phyloP scores from a whole-genome alignment of 805 yeast species.

The Suhomyces prunicola region DNA sequence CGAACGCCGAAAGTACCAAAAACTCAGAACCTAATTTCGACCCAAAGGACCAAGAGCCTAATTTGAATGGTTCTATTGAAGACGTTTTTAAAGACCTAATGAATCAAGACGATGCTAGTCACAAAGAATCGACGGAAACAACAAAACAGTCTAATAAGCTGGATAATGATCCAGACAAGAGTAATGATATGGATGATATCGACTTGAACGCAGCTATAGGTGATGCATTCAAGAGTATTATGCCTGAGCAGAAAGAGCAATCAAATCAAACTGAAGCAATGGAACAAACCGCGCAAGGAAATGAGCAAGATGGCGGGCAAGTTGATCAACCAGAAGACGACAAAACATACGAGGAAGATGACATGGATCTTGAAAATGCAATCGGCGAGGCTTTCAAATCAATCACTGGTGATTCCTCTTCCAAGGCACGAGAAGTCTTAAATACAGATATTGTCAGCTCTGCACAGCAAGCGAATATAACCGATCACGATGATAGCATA shows the following conservation, averaged over 20 bases:
- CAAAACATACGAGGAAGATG: constrained; percentile 1
- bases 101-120: not conserved
- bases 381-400: constrained; percentile 16
- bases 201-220: constrained; percentile 17
- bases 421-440: not conserved
- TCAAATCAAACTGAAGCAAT: not conserved
- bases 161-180: not conserved
- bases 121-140: not conserved
- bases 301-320: not conserved
- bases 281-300: not conserved
- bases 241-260: constrained; percentile 3
- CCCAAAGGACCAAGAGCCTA: not conserved
- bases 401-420: not conserved
- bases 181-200: constrained; percentile 3
- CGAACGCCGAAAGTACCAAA: not conserved
- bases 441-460: not conserved
- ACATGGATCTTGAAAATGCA: constrained; percentile 15
- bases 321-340: not conserved
- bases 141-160: not conserved
- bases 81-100: constrained; percentile 10
- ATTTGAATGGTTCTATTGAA: constrained; percentile 12
- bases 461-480: not conserved
- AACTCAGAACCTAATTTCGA: not conserved
- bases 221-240: constrained; percentile 11
- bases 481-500: not conserved